Evolutionary conservation across 2,329 filamentous ascomycete genomes (phyloP).

Genomic region (Esteya vermicola): DNA sequence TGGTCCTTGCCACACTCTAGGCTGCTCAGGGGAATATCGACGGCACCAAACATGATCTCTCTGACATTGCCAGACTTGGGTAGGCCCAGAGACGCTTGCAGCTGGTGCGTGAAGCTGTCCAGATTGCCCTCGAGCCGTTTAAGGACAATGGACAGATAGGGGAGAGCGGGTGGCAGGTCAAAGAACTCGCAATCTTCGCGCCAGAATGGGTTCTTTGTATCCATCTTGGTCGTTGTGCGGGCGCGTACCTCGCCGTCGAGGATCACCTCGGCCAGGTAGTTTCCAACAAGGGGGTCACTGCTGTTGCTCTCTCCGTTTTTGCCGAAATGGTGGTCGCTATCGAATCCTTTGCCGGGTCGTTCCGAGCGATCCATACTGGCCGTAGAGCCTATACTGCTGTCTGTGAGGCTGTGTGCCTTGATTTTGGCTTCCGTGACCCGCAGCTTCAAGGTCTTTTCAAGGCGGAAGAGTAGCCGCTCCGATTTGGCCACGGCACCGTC

Average conservation of each 20-base stretch:
- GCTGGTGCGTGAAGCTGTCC: slow-evolving; percentile 29
- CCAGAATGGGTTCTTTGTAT: slow-evolving; percentile 67
- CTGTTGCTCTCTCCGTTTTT: slow-evolving; percentile 18
- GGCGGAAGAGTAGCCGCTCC: slow-evolving; percentile 35
- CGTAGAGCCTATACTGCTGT: too few species aligned
- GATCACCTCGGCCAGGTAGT: slow-evolving; percentile 67
- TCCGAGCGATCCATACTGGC: slow-evolving; percentile 15
- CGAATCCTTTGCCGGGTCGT: slow-evolving; percentile 12
- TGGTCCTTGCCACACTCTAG: slow-evolving; percentile 62
- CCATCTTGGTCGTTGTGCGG: slow-evolving; percentile 56
- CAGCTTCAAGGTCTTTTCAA: slow-evolving; percentile 46
- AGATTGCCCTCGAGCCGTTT: slow-evolving; percentile 46
- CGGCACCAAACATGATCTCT: slow-evolving; percentile 49
- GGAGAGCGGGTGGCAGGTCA: slow-evolving; percentile 56
- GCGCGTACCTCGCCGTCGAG: slow-evolving; percentile 68
- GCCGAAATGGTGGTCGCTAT: slow-evolving; percentile 9
- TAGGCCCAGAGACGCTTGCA: slow-evolving; percentile 27
- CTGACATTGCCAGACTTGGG: slow-evolving; percentile 27
- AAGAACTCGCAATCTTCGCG: slow-evolving; percentile 66
- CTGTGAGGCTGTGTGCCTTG: slow-evolving; percentile 19
- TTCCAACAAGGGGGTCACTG: slow-evolving; percentile 39
- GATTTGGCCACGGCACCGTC: slow-evolving; percentile 12
- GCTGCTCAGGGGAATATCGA: slow-evolving; percentile 72
- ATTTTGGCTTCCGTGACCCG: slow-evolving; percentile 50
- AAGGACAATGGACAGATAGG: slow-evolving; percentile 55